Base-by-base conservation (phyloP, 23 red algal genomes). In the Cyanidiococcus yangmingshanensis region DNA sequence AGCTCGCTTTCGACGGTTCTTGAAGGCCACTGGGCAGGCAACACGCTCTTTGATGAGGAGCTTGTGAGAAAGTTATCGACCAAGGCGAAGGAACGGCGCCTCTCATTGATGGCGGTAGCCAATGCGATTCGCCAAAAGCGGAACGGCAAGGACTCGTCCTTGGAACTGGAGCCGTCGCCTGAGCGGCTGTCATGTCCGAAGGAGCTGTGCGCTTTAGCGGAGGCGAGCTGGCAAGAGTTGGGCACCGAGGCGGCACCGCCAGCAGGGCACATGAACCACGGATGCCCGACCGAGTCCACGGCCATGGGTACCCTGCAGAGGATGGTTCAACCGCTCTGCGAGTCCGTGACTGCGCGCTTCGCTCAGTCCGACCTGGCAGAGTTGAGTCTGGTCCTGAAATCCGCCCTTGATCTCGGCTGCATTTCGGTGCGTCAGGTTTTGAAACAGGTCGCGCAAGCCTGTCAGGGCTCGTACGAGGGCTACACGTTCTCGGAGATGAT, bases 401-500 rank as follows among this genome's bases (percentile, higher is more conserved):
- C n/a, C 16, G 63, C 63, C 3, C 63, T 71, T 35, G 63, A 71
- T 35, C 63, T 71, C 63, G 63, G 63, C 27, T 71, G 63, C 32
- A 35, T 71, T 7, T 71, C 63, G 7, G 63, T 35, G 63, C 7
- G 63, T 12, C 63, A 71, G 32, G 32, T 71, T 25, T 29, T 71
- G 63, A 35, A 25, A 30, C 63, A 30, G 3, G 27, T 71, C n/a
- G 63, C 63, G 16, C 3, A 35, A 7, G 63, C 27, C 63, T 71
- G 27, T 29, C 21, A 71, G n/a, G 63, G 63, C 63, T 35, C n/a
- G 16, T 35, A 32, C 63, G 63, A 71, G 63, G 63, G 63, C 63
- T 71, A 71, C 63, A 71, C 63, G n/a, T 35, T 71, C n/a, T 71
- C 63, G 7, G 63, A 71, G 27, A 71, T 71, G 63, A 71, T 71